Evolutionary conservation across 192 early-diverging fungal species (phyloP).

Genomic region (Chytriomyces hyalinus): DNA sequence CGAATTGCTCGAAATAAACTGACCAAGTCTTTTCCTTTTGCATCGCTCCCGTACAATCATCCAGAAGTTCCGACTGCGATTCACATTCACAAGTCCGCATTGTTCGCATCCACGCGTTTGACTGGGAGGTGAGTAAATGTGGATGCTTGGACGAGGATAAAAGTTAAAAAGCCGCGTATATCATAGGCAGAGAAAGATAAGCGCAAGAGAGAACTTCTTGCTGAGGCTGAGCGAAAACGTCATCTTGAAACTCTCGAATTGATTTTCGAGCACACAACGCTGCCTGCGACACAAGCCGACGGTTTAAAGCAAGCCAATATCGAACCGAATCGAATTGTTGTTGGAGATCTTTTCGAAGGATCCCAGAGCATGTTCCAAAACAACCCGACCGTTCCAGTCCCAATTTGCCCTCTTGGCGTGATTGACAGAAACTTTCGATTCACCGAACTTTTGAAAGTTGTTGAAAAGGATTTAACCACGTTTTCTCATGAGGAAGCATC

Average conservation of each 20-base stretch:
- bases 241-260: slow-evolving; percentile 21
- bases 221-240: slow-evolving; percentile 14
- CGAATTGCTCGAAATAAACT: slow-evolving; percentile 14
- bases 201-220: neutral
- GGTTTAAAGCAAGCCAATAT: neutral
- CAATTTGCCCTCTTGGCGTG: slow-evolving; percentile 27
- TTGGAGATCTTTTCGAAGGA: neutral
- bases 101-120: neutral
- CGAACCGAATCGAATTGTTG: slow-evolving; percentile 18
- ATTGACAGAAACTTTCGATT: slow-evolving; percentile 18
- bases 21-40: neutral
- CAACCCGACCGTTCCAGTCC: neutral
- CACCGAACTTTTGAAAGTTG: slow-evolving; percentile 1
- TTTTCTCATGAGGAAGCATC: slow-evolving; percentile 47
- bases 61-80: slow-evolving; percentile 11
- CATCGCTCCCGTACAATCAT: neutral
- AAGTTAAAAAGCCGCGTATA: neutral
- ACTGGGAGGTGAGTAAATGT: slow-evolving; percentile 18
- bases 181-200: slow-evolving; percentile 7
- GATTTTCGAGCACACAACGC: slow-evolving; percentile 9
- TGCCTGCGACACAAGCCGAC: neutral
- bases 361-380: slow-evolving; percentile 21
- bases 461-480: neutral
- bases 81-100: neutral
- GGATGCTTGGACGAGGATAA: neutral